These are phyloP conservation scores for Chamaecyparis obtusa DNA, from an alignment of 75 land plant species.

Conservation along the genomic window DNA sequence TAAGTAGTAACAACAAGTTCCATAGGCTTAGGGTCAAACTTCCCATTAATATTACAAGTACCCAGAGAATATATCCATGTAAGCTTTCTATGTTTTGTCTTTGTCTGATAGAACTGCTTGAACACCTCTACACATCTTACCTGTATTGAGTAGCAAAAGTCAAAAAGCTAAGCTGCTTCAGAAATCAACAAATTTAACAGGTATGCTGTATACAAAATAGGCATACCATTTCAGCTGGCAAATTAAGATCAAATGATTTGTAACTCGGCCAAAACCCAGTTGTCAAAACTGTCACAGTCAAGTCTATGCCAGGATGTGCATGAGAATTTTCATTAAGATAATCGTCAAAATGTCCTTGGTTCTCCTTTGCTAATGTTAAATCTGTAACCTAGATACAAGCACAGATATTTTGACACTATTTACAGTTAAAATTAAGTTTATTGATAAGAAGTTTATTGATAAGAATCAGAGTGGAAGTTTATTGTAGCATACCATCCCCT, in stretches of 20 bases:
- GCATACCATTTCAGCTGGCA: constrained; percentile 91
- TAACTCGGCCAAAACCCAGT: constrained; percentile 99
- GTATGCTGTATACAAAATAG: background rate
- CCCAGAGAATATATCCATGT: constrained; percentile 97
- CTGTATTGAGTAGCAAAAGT: constrained; percentile 22
- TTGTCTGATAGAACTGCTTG: constrained; percentile 83
- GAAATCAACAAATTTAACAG: background rate
- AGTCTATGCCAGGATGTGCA: constrained; percentile 85
- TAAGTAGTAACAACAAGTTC: constrained; percentile 94
- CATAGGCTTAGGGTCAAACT: constrained; percentile 83
- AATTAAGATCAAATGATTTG: constrained; percentile 89
- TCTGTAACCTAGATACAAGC: constrained; percentile 71
- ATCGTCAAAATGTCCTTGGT: constrained; percentile 88
- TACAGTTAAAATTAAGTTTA: background rate
- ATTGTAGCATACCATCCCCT: constrained; percentile 79
- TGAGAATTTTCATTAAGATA: constrained; percentile 58
- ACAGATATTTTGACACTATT: background rate
- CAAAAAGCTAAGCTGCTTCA: background rate
- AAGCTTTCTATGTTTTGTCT: constrained; percentile 87
- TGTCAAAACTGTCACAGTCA: constrained; percentile 93
- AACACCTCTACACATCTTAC: constrained; percentile 82
- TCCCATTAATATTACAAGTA: constrained; percentile 80
- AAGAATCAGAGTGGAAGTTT: background rate
- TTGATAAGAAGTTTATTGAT: background rate
- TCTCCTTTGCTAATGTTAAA: constrained; percentile 90